Evolutionary conservation across 768 basidiomycete genomes (phyloP), one percentile per base, ranked within the genome.

Genomic region (Pilatotrama ljubarskyi): DNA sequence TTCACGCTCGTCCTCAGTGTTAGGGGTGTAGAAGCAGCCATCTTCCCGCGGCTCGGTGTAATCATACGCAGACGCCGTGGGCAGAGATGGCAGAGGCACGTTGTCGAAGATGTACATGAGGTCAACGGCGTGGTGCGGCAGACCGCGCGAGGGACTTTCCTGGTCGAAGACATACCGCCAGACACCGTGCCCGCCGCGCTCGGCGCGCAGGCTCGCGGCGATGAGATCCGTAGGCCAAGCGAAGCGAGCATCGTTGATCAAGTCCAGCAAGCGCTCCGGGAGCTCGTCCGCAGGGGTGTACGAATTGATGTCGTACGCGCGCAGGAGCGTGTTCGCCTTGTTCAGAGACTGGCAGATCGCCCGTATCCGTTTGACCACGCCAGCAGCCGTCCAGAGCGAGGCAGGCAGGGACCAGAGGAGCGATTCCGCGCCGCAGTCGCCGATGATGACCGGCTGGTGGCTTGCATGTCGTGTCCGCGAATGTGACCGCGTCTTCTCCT

Each of bases 81-180:
- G 51, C 8, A 55, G 38, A 0, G 77, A 72, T 18, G 84, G 83
- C 1, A 85, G 75, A 8, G 87, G 84, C 29, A 86, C 80, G 62
- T 84, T 91, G 74, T 90, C 90, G 72, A 91, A 92, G 50, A 92
- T 79, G 70, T 91, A 92, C 57, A 89, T 79, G 43, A 92, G 73
- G 69, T 91, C 90, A 0, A 84, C 83, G 1, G 81, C 84, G 68
- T 91, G 87, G 67, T 90, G 89, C 2, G 88, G 83, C 18, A 83
- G 70, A 14, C 84, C 83, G 47, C 83, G 78, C 22, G 80, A 76
- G 9, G 89, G 87, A 1, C 86, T 83, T 66, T 90, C 90, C 74
- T 92, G 90, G 72, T 92, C 90, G 68, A 92, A 92, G 17, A 90
- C 84, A 65, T 89, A 92, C 58, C 90, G 80, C 85, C 85, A 92